Evolutionary conservation across 768 basidiomycete species (phyloP).

Genomic region (Leccinum uliginosum): DNA sequence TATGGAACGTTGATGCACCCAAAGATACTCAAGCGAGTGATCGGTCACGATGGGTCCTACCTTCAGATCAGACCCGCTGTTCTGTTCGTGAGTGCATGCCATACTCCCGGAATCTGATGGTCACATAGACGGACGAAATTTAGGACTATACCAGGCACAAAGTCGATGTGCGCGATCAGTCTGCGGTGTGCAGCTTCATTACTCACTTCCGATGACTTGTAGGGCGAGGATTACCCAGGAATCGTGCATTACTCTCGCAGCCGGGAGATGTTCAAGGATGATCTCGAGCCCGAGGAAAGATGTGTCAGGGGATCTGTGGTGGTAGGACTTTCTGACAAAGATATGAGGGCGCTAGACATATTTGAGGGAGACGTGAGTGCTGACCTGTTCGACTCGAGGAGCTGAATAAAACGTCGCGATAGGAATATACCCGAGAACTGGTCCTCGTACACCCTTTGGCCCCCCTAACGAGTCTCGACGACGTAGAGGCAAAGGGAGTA

Average conservation of each 20-base stretch:
- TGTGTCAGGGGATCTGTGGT: conserved; percentile 83
- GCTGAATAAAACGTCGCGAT: neutral
- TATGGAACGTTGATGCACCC: conserved; percentile 93
- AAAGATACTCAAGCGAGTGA: conserved; percentile 70
- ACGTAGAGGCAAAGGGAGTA: conserved; percentile 18
- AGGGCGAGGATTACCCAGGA: conserved; percentile 81
- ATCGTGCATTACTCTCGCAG: conserved; percentile 59
- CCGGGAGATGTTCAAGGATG: conserved; percentile 41
- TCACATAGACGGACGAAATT: neutral
- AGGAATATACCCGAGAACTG: conserved; percentile 69
- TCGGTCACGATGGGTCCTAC: conserved; percentile 60
- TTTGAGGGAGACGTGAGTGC: conserved; percentile 76
- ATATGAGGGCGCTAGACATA: conserved; percentile 63
- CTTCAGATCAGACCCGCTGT: conserved; percentile 72
- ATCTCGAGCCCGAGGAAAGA: conserved; percentile 56
- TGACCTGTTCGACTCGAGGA: neutral
- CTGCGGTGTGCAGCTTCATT: neutral
- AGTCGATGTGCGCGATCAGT: conserved; percentile 47
- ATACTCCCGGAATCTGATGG: neutral
- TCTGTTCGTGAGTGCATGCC: conserved; percentile 49
- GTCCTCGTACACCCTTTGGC: conserved; percentile 57
- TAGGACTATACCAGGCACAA: conserved; percentile 81
- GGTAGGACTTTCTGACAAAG: conserved; percentile 57
- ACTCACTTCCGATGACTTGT: conserved; percentile 7
- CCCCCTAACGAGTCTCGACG: conserved; percentile 32